Base-by-base conservation (phyloP, 306 rosid genomes). In the Adenanthera pavonina region DNA sequence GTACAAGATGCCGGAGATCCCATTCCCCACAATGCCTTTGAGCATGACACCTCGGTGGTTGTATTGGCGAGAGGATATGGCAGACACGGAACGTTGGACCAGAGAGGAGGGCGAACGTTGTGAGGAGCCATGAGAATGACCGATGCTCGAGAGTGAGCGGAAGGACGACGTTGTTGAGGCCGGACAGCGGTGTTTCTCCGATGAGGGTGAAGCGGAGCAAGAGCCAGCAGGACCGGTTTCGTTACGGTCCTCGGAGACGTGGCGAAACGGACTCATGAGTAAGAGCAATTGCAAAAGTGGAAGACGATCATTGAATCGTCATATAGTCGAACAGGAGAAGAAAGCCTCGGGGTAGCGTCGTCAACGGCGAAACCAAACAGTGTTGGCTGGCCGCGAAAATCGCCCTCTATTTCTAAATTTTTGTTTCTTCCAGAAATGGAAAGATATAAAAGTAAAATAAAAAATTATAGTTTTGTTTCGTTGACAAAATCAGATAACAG, bases 1-100 rank as follows among this genome's bases (percentile, higher is more conserved):
- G 76, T 83, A 67, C 9, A 83, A 14, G 40, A 78, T 30, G n/a
- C 86, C 80, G 0, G 83, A 83, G 64, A 83, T 74, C 47, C 80
- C 79, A 14, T 67, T 74, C 2, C 86, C 82, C 7, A 82, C 85
- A n/a, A 82, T 36, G 53, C 78, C 81, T 7, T 65, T 74, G 13
- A 74, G 51, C 79, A 65, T 52, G 4, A 65, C 80, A 11, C 68
- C 84, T 0, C 79, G 78, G 20, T 35, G 83, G 51, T 36, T 69
- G 38, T 0, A 46, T 6, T 60, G 65, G 44, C 75, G 79, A 17
- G 72, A 6, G 51, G 35, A 35, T 3, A 10, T 19, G 1, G 62
- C 83, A 1, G 80, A 56, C 16, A 15, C 66, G 6, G 83, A 57
- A 25, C 86, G 72, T 46, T 57, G 65, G n/a, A 72, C 56, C 25